Evolutionary conservation across 2,329 filamentous ascomycete species (phyloP), one percentile per base, ranked within the genome.

Genomic region (Pezizomycotina sp.): DNA sequence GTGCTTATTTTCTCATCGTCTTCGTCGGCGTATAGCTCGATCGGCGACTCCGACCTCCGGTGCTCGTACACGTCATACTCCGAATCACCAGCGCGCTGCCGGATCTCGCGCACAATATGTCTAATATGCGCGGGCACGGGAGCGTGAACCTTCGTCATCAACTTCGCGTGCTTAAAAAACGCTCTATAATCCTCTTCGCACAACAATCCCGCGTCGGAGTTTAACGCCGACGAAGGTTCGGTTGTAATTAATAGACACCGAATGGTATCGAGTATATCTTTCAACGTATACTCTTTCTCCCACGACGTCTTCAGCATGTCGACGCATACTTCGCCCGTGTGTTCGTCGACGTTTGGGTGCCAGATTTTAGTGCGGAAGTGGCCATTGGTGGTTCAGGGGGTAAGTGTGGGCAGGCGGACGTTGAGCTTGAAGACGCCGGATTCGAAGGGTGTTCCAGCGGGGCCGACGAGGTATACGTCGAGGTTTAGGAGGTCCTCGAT

Each of bases 281-380:
- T 43, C 3, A 52, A 30, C 4, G 48, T 51, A n/a, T 46, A 42
- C 10, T 38, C 38, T 4, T 48, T 44, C 5, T 45, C 49, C 50
- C 50, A 52, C 29, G 48, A 47, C 13, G 48, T 45, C 34, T 52
- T 52, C 2, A 52, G 41, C 2, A 49, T 51, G 28, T 50, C 50
- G 30, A 52, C 50, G 26, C 50, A 52, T 14, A 52, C 48, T 27
- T 51, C 50, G 5, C 50, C 50, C 12, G 47, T 47, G 14, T 46
- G 44, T 15, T 47, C 47, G 28, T 50, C 47, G 14, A 52, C 47
- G 22, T 52, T 52, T 3, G 50, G 50, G 21, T 52, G 50, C 34
- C 49, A 52, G 18, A 52, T 52, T 28, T 50, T 51, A 12, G 50
- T 52, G 16, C 47, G 47, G 33, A 52, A 52, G 24, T 46, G 19